Evolutionary conservation across 495 filamentous ascomycete genomes (phyloP).

Genomic region (Cladorrhinum samala): DNA sequence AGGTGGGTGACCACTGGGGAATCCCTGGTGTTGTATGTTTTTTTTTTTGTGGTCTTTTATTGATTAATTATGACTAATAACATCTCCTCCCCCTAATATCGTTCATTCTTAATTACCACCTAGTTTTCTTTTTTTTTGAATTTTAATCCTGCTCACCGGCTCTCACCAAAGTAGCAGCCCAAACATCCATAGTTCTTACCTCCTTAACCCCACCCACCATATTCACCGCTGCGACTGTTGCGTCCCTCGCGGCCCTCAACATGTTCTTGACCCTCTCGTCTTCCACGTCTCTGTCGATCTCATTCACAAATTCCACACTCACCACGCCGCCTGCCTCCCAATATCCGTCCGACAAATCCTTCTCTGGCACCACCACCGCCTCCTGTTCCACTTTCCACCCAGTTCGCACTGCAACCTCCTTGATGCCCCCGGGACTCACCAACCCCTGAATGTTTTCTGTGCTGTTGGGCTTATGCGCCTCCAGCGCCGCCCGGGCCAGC

Average conservation of each 20-base stretch:
- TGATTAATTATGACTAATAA: too few relatives aligned
- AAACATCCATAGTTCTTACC: constrained; percentile 44
- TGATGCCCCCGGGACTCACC: constrained; percentile 15
- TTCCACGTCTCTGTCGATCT: constrained; percentile 24
- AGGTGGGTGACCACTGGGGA: background rate
- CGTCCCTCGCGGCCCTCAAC: constrained; percentile 31
- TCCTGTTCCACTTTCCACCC: constrained; percentile 27
- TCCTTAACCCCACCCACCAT: constrained; percentile 26
- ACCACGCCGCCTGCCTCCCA: constrained; percentile 39
- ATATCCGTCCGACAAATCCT: constrained; percentile 37
- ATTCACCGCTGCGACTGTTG: constrained; percentile 27
- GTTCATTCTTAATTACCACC: too few relatives aligned
- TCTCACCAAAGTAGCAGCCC: too few relatives aligned
- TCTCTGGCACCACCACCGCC: constrained; percentile 24
- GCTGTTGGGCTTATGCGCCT: constrained; percentile 14
- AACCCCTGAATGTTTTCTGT: constrained; percentile 15
- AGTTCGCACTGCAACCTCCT: constrained; percentile 12
- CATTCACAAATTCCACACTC: constrained; percentile 18
- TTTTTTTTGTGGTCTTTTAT: too few relatives aligned
- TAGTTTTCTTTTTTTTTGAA: too few relatives aligned
- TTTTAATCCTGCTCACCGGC: too few relatives aligned
- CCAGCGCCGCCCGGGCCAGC: constrained; percentile 22
- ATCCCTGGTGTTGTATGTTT: background rate
- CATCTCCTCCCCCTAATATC: too few relatives aligned
- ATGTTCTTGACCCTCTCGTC: constrained; percentile 32